Percentiles rank a stretch among this genome's conserved stretches.
Evolutionary conservation across 1,284 basidiomycete species (phyloP).

Genomic region (Ceratobasidium sp.): DNA sequence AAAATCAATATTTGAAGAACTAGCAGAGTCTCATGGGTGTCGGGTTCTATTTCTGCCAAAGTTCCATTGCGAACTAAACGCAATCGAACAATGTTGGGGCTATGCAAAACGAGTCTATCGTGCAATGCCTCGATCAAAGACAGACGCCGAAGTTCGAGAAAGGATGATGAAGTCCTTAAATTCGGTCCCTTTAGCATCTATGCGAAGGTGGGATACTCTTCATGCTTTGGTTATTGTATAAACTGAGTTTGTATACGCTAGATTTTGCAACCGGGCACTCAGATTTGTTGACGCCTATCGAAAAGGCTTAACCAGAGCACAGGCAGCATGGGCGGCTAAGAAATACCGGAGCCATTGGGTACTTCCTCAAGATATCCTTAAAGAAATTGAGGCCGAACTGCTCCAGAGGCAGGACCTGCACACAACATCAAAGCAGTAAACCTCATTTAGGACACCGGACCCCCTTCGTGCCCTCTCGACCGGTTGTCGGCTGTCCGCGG

Average conservation of each 20-base stretch:
- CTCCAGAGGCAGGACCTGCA: too few species aligned
- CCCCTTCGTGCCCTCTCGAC: too few species aligned
- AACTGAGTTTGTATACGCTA: too few species aligned
- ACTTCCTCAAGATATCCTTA: neutral
- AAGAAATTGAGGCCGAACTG: neutral
- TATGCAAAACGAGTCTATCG: constrained; percentile 48
- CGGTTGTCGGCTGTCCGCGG: too few species aligned
- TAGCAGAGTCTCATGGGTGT: constrained; percentile 46
- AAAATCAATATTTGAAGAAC: constrained; percentile 46
- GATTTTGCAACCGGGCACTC: too few species aligned
- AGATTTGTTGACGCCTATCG: constrained; percentile 10
- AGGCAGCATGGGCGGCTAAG: constrained; percentile 22
- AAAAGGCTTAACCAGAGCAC: neutral
- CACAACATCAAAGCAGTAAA: too few species aligned
- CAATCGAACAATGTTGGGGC: constrained; percentile 52
- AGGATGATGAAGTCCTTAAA: constrained; percentile 44
- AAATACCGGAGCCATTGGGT: constrained; percentile 9
- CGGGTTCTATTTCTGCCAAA: constrained; percentile 48
- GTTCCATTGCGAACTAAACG: constrained; percentile 52
- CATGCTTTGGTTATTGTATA: neutral
- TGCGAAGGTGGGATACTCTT: constrained; percentile 46
- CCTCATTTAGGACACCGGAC: too few species aligned
- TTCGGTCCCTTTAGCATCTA: constrained; percentile 43
- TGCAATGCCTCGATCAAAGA: constrained; percentile 6
- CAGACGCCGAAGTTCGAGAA: constrained; percentile 40